phyloP scores from a whole-genome alignment of 2,329 filamentous ascomycete genomes.

The Ascochyta fabae region DNA sequence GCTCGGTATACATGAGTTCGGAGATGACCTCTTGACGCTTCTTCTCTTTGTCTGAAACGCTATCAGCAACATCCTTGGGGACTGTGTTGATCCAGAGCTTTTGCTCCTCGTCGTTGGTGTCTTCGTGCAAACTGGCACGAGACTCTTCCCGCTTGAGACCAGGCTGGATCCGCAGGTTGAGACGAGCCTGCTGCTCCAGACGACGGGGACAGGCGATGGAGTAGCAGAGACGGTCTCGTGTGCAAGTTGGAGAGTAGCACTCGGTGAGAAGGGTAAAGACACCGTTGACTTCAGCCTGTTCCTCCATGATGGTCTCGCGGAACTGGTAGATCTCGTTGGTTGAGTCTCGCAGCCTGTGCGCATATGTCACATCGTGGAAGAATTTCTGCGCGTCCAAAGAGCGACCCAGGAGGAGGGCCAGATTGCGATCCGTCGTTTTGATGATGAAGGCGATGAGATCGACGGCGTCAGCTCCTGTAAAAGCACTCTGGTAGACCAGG shows the following conservation, averaged over 20 bases:
- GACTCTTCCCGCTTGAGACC: conserved; percentile 78
- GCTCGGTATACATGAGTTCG: conserved; percentile 97
- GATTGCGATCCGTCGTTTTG: conserved; percentile 92
- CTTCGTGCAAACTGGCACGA: conserved; percentile 78
- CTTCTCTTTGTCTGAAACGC: conserved; percentile 88
- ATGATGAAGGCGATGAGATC: conserved; percentile 97
- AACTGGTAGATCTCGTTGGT: conserved; percentile 96
- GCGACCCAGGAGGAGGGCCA: conserved; percentile 87
- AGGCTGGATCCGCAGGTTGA: conserved; percentile 92
- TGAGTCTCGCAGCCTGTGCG: conserved; percentile 94
- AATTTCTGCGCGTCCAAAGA: conserved; percentile 97
- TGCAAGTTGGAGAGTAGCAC: conserved; percentile 98
- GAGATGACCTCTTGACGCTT: conserved; percentile 98
- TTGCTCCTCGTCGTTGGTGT: conserved; percentile 91
- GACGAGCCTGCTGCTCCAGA: conserved; percentile 89
- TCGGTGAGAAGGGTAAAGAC: conserved; percentile 96
- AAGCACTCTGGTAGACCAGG: conserved; percentile 94
- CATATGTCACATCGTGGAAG: conserved; percentile 98
- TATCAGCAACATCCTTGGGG: conserved; percentile 90
- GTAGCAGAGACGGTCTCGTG: conserved; percentile 92
- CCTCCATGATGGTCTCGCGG: conserved; percentile 87
- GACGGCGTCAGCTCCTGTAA: conserved; percentile 93
- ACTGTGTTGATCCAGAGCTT: conserved; percentile 99
- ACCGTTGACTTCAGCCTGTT: conserved; percentile 85
- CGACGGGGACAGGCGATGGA: conserved; percentile 95